phyloP scores from a whole-genome alignment of 2,329 filamentous ascomycete species.

The Aspergillus ustus region DNA sequence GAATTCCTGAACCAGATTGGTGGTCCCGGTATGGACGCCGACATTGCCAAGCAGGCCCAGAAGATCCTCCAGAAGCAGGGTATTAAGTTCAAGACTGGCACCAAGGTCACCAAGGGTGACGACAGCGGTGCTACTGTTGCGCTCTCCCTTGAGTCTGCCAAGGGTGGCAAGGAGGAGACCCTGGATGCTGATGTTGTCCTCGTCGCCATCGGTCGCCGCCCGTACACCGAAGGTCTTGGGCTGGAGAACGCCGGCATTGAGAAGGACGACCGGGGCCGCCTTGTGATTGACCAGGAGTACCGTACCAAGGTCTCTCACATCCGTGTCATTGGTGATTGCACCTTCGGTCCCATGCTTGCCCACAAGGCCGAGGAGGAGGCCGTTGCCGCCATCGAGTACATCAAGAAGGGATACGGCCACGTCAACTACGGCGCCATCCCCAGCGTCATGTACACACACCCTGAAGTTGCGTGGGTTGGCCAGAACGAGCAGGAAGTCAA shows the following conservation, averaged over 20 bases:
- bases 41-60: conserved; percentile 88
- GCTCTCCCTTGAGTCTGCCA: conserved; percentile 86
- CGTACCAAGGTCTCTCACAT: conserved; percentile 98
- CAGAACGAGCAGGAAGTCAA: conserved; percentile 97
- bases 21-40: conserved; percentile 94
- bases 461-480: conserved; percentile 97
- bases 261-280: conserved; percentile 84
- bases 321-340: conserved; percentile 92
- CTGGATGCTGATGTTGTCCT: conserved; percentile 94
- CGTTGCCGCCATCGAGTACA: conserved; percentile 92
- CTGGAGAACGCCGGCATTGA: conserved; percentile 82
- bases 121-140: conserved; percentile 76
- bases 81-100: conserved; percentile 96
- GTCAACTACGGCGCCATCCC: conserved; percentile 99
- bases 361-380: conserved; percentile 99
- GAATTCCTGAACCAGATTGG: conserved; percentile 97
- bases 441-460: conserved; percentile 99
- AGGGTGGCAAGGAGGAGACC: conserved; percentile 93
- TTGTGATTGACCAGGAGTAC: conserved; percentile 98
- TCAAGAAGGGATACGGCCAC: conserved; percentile 96
- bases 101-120: conserved; percentile 90
- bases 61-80: conserved; percentile 96
- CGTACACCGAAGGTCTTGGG: conserved; percentile 89
- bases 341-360: conserved; percentile 97
- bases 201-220: conserved; percentile 92